Conservation (phyloP, 1,139 yeast species). For the Pichia sp. region DNA sequence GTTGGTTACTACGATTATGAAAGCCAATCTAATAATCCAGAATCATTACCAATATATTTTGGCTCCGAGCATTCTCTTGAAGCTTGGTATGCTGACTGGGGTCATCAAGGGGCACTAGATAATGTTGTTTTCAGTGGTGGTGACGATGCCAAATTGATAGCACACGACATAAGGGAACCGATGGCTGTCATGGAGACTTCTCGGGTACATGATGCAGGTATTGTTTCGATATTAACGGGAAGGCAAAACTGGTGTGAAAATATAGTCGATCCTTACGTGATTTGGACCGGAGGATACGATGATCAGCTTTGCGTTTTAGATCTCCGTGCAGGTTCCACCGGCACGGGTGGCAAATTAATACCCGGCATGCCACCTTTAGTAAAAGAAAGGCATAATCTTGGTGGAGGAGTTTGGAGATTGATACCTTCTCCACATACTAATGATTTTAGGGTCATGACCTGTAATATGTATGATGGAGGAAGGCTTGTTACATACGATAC, state of each 20-base stretch:
- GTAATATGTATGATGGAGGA: conserved; percentile 97
- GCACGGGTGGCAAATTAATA: conserved; percentile 40
- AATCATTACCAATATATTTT: not conserved
- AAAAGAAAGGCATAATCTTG: conserved; percentile 47
- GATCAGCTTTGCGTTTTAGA: conserved; percentile 71
- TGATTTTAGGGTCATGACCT: conserved; percentile 52
- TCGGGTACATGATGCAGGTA: conserved; percentile 80
- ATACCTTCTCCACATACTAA: conserved; percentile 51
- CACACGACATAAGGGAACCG: conserved; percentile 60
- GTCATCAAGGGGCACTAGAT: conserved; percentile 48
- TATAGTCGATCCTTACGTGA: conserved; percentile 41
- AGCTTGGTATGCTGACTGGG: conserved; percentile 87
- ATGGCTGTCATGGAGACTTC: conserved; percentile 51
- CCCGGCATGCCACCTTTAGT: conserved; percentile 49
- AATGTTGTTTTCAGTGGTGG: conserved; percentile 83
- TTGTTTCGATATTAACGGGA: conserved; percentile 64
- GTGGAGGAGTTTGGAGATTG: conserved; percentile 96
- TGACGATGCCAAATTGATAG: conserved; percentile 74
- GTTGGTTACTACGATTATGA: conserved; percentile 37
- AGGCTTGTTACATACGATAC: conserved; percentile 45
- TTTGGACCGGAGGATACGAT: conserved; percentile 94
- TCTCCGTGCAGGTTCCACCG: conserved; percentile 44
- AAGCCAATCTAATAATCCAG: not conserved
- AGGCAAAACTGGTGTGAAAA: conserved; percentile 22
- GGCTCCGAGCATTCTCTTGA: conserved; percentile 56